phyloP scores from a whole-genome alignment of 176 grass and related monocot species.

The Guadua angustifolia region DNA sequence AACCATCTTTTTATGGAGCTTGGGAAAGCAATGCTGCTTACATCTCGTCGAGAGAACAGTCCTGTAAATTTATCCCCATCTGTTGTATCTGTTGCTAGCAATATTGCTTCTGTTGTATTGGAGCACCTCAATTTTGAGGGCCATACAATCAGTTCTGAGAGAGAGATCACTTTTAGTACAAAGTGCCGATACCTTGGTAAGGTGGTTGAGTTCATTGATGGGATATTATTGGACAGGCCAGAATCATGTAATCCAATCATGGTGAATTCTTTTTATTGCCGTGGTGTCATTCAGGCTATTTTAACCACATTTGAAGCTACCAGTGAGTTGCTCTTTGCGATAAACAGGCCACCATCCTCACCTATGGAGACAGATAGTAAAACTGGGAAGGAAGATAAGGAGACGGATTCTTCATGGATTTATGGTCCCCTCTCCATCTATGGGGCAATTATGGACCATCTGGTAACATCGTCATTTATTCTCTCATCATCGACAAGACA shows the following conservation, averaged over 20 bases:
- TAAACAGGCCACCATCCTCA: slow-evolving; percentile 64
- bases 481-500: slow-evolving; percentile 82
- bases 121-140: slow-evolving; percentile 94
- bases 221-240: slow-evolving; percentile 85
- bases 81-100: slow-evolving; percentile 82
- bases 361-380: slow-evolving; percentile 88
- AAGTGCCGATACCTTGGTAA: slow-evolving; percentile 96
- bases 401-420: slow-evolving; percentile 86
- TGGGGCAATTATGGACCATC: slow-evolving; percentile 76
- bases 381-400: slow-evolving; percentile 61
- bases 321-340: slow-evolving; percentile 92
- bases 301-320: slow-evolving; percentile 96
- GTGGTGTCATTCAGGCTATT: slow-evolving; percentile 82
- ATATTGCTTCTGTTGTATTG: slow-evolving; percentile 70
- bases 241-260: slow-evolving; percentile 95
- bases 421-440: slow-evolving; percentile 87
- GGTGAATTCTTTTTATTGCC: slow-evolving; percentile 86
- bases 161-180: slow-evolving; percentile 62
- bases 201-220: slow-evolving; percentile 87
- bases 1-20: slow-evolving; percentile 96
- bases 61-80: slow-evolving; percentile 74
- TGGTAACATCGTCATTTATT: slow-evolving; percentile 92
- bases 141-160: slow-evolving; percentile 59
- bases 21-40: slow-evolving; percentile 88
- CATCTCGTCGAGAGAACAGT: slow-evolving; percentile 87